Conservation (phyloP, 352 stramenopile genomes). For the Phytophthora lateralis region DNA sequence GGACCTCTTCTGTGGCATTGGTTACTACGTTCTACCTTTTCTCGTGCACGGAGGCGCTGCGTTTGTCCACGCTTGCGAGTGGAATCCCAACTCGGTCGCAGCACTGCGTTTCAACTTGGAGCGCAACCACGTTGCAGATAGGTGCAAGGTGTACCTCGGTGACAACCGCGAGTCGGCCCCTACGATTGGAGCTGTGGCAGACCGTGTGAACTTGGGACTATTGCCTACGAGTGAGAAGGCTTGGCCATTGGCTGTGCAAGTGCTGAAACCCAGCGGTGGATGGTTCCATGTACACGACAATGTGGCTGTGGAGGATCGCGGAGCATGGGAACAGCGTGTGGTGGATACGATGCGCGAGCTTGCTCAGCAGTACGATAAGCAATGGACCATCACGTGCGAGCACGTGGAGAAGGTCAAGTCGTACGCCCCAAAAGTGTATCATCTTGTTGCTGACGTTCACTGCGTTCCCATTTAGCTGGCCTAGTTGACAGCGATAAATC, state of each 20-base stretch:
- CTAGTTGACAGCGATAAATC: too few species aligned
- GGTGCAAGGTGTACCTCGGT: conserved; percentile 82
- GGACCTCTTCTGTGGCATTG: conserved; percentile 98
- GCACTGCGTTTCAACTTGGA: conserved; percentile 92
- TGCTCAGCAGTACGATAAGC: conserved; percentile 48
- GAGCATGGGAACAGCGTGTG: conserved; percentile 78
- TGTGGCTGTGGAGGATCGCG: conserved; percentile 83
- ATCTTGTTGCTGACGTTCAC: conserved; percentile 88
- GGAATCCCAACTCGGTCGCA: conserved; percentile 93
- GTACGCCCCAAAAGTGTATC: conserved; percentile 91
- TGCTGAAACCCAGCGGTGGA: conserved; percentile 87
- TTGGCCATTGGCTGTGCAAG: conserved; percentile 92
- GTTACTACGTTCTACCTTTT: conserved; percentile 97
- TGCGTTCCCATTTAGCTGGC: conserved; percentile 37
- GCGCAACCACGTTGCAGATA: conserved; percentile 89
- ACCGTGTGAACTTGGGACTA: conserved; percentile 95
- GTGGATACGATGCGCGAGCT: conserved; percentile 56
- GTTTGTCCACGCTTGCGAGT: conserved; percentile 95
- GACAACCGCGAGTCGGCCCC: conserved; percentile 89
- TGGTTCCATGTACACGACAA: conserved; percentile 98
- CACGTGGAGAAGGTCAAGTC: conserved; percentile 93
- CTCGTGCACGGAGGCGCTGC: conserved; percentile 90
- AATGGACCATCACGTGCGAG: conserved; percentile 78
- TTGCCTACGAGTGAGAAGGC: conserved; percentile 95
- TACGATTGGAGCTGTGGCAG: conserved; percentile 78